Evolutionary conservation across 768 basidiomycete genomes (phyloP), one percentile per base, ranked within the genome.

Genomic region (Phylloporus rhodoxanthus): DNA sequence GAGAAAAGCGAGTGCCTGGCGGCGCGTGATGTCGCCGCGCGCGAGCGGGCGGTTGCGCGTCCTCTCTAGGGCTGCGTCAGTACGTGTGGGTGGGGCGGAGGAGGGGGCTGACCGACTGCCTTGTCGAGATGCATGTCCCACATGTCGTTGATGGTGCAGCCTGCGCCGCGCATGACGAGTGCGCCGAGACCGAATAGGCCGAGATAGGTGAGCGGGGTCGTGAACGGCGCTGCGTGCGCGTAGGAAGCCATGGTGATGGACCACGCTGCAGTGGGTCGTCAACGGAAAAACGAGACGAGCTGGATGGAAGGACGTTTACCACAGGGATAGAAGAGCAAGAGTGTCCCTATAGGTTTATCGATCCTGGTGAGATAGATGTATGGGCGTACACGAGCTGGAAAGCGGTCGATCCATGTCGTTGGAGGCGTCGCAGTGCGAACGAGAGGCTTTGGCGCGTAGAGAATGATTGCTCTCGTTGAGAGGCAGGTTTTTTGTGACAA

Each of bases 81-180:
- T 5, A 8, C 20, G 28, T 5, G 20, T 4, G 26, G 23, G 28
- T 36, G 37, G 17, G 28, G 6, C 1, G 15, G 30, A 23, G 4
- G 20, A 20, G 23, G 10, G 11, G 28, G 49, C 67, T 52, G 61
- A 93, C 94, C 92, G 43, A 98, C 96, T 33, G 85, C 83, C 63
- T 82, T 84, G 75, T 99, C 96, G 39, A 96, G 79, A 53, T 90
- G 82, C 55, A 76, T 78, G 69, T 99, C 96, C 95, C 96, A 98
- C 83, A 99, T 84, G 64, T 99, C 96, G 66, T 99, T 99, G 58
- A 99, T 95, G 3, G 91, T 97, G 68, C 96, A 99, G 3, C 96
- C 96, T 19, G 96, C 96, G 5, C 95, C 91, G 17, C 96, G 84
- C 96, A 99, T 99, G 44, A 98, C 77, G 38, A 96, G 57, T 1